A percentile compares a stretch with the other conserved stretches of the same genome.
Conservation (phyloP, 257 asterid species). For the Solanum etuberosum region DNA sequence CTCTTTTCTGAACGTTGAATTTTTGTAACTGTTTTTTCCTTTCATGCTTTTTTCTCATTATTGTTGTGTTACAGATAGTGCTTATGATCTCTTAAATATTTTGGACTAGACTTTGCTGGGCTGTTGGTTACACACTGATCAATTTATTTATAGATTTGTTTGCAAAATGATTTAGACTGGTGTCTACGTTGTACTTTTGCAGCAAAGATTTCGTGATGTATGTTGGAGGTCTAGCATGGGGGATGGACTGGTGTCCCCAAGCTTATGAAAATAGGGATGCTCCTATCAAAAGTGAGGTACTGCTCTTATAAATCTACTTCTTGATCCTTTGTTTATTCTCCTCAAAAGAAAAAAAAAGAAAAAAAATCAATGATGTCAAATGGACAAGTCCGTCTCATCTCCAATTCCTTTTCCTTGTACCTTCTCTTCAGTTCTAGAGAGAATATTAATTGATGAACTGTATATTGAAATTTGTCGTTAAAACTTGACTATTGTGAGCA, state of each 20-base stretch:
- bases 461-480: neutral
- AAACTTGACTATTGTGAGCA: neutral
- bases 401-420: neutral
- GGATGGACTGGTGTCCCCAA: constrained; percentile 93
- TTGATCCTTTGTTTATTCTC: neutral
- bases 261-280: constrained; percentile 23
- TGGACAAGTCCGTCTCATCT: neutral
- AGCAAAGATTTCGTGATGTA: constrained; percentile 72
- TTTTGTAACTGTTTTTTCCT: neutral
- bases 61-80: neutral
- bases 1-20: neutral
- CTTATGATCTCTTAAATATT: neutral
- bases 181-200: constrained; percentile 16
- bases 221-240: constrained; percentile 91
- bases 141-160: neutral
- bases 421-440: neutral
- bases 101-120: neutral
- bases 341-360: neutral
- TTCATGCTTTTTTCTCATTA: neutral
- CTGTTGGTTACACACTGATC: neutral
- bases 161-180: neutral
- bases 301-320: neutral
- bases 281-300: constrained; percentile 56
- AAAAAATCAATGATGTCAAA: neutral
- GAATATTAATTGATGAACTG: neutral